phyloP scores from a whole-genome alignment of 108 stramenopile genomes.

The Aurantiochytrium sp. region DNA sequence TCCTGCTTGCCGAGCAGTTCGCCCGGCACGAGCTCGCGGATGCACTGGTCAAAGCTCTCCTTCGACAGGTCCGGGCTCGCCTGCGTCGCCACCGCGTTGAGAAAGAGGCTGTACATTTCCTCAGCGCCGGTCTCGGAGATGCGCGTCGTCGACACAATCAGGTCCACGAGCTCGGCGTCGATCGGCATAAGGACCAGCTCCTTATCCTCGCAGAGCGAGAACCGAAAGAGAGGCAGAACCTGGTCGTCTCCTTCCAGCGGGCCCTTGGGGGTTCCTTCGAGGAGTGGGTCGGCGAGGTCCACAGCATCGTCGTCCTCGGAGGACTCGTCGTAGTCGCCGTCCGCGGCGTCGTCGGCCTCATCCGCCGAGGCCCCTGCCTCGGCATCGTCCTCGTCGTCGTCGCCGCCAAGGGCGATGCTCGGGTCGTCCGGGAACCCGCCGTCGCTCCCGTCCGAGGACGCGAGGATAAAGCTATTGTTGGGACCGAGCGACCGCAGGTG shows the following conservation, averaged over 20 bases:
- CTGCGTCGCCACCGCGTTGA: neutral
- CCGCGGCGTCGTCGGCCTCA: neutral
- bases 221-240: neutral
- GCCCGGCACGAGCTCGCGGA: neutral
- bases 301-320: neutral
- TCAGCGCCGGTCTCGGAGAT: neutral
- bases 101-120: neutral
- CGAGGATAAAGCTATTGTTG: too few relatives aligned
- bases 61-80: neutral
- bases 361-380: neutral
- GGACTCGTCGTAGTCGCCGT: neutral
- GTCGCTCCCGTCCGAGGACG: too few relatives aligned
- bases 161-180: constrained; percentile 8
- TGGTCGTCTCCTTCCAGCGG: neutral
- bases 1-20: neutral
- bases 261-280: neutral
- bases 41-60: neutral
- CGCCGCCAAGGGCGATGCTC: neutral
- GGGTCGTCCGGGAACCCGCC: too few relatives aligned
- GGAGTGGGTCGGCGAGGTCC: neutral
- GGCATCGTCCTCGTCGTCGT: neutral
- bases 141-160: constrained; percentile 12
- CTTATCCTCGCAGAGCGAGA: neutral
- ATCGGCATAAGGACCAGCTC: neutral
- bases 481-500: too few relatives aligned